Base-by-base conservation (phyloP, 2,329 filamentous ascomycete species). In the Monosporascus sp. region DNA sequence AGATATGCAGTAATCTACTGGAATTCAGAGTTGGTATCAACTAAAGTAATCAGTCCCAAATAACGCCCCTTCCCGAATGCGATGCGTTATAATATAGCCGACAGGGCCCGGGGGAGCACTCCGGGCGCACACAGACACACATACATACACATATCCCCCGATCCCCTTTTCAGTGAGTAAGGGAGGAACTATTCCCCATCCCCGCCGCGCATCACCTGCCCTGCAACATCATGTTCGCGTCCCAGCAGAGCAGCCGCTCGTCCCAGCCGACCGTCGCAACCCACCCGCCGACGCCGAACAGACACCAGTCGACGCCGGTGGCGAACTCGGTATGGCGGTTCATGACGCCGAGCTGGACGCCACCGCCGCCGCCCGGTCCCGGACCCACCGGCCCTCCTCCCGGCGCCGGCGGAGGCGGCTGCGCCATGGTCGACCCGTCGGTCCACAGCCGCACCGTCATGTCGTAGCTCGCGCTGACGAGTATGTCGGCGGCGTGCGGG, bases 401-500 rank as follows among this genome's bases (percentile, higher is more conserved):
- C 43, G 17, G 9, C 22, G 37, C 8, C 9, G 37, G 37, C 19
- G 16, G 37, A n/a, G 37, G 37, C 19, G 16, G 38, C 43, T 22
- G 22, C 24, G 67, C 73, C 59, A 64, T 70, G 5, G 70, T 69
- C 2, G 77, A 78, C 5, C 75, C 89, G 67, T 97, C 94, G 11
- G 86, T 91, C 94, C 94, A 99, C 49, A 97, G 79, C 34, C 94
- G 83, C 61, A 94, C 95, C 6, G 90, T 96, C 94, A 99, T 99
- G 72, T 99, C 94, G 71, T 99, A 99, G 67, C 91, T 94, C 1
- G 90, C 93, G 62, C 86, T 94, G 43, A 96, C 79, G 43, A 99
- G 73, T 9, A 96, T 82, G 68, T 97, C 90, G 54, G 86, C 85
- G n/a, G 94, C 81, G 74, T 99, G 94, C 9, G 94, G 94, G 64